Evolutionary conservation across 2,329 filamentous ascomycete species (phyloP).

Genomic region (Cladosporium sp.): DNA sequence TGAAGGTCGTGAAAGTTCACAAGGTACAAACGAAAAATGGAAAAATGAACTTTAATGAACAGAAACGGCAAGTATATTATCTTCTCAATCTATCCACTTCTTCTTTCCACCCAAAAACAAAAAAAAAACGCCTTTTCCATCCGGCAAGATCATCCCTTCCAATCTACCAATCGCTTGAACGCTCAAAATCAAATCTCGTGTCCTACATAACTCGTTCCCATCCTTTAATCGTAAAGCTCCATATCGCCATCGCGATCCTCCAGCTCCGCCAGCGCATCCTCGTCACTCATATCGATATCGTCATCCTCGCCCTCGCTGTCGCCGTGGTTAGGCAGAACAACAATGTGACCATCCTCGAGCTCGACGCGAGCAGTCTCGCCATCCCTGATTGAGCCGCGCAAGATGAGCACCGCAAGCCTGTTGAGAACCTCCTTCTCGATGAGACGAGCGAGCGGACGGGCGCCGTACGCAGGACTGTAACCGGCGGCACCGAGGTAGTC

Average conservation of each 20-base stretch:
- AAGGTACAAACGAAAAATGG: no score
- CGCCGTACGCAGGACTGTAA: slow-evolving; percentile 93
- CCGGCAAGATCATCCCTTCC: neutral
- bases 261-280: slow-evolving; percentile 69
- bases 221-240: slow-evolving; percentile 56
- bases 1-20: no score
- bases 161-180: neutral
- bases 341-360: slow-evolving; percentile 72
- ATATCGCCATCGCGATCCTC: slow-evolving; percentile 52
- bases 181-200: neutral
- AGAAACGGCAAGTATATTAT: no score
- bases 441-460: slow-evolving; percentile 77
- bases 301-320: slow-evolving; percentile 51
- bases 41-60: no score
- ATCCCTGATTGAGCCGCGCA: slow-evolving; percentile 78
- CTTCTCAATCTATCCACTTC: no score
- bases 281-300: slow-evolving; percentile 64
- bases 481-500: slow-evolving; percentile 89
- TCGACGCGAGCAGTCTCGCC: slow-evolving; percentile 79
- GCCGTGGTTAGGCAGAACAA: slow-evolving; percentile 80
- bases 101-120: neutral
- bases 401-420: slow-evolving; percentile 82
- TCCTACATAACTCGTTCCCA: neutral
- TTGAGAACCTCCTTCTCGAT: slow-evolving; percentile 98
- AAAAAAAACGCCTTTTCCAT: neutral